Percentiles rank a stretch among this genome's conserved stretches.
phyloP scores from a whole-genome alignment of 495 filamentous ascomycete genomes.

The Saxispiralis lemnorum region DNA sequence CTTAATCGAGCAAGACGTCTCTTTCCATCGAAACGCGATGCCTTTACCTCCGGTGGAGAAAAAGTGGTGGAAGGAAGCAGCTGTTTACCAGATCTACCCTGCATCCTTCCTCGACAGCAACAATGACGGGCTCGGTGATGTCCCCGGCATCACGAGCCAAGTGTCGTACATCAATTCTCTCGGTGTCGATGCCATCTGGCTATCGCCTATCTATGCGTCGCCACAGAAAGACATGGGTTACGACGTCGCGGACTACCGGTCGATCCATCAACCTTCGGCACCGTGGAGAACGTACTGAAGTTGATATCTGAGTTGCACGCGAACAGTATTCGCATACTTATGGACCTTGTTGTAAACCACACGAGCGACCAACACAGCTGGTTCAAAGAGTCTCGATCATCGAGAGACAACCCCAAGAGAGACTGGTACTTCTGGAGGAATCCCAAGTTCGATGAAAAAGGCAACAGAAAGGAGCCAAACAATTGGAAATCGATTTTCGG shows the following conservation, averaged over 20 bases:
- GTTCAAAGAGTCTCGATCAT: constrained; percentile 20
- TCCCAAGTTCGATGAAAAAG: constrained; percentile 15
- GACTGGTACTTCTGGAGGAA: constrained; percentile 23
- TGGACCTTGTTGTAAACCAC: constrained; percentile 23
- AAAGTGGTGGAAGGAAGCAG: constrained; percentile 20
- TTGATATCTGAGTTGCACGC: constrained; percentile 16
- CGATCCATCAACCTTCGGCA: constrained; percentile 17
- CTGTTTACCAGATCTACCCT: constrained; percentile 22
- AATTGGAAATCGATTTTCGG: constrained; percentile 19
- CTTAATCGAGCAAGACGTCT: no score
- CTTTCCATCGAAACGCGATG: no score
- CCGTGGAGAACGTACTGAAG: constrained; percentile 17
- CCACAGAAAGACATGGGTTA: constrained; percentile 23
- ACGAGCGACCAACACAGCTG: constrained; percentile 20
- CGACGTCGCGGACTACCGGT: constrained; percentile 21
- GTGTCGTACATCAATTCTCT: constrained; percentile 18
- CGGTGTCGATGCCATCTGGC: constrained; percentile 19
- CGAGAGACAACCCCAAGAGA: constrained; percentile 16
- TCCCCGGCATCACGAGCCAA: constrained; percentile 13
- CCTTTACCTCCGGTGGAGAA: neutral
- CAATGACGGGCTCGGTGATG: constrained; percentile 8
- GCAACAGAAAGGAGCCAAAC: constrained; percentile 17
- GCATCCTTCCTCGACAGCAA: constrained; percentile 17
- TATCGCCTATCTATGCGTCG: constrained; percentile 18
- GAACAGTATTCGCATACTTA: constrained; percentile 15